These are phyloP conservation scores for Rossbeevera mucosa DNA, from an alignment of 768 basidiomycete species.

Conservation along the genomic window DNA sequence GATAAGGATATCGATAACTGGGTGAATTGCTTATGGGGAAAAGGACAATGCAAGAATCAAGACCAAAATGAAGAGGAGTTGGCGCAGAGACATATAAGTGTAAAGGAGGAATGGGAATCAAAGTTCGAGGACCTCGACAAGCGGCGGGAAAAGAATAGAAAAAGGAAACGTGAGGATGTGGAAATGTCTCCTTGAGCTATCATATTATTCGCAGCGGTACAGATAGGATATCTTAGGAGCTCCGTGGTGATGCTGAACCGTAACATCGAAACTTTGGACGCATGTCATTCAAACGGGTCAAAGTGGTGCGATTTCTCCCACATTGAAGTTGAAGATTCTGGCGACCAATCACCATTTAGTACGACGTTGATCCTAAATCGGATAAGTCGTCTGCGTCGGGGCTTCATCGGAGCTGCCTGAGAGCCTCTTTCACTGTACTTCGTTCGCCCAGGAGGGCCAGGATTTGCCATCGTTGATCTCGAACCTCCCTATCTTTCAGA, in stretches of 20 bases:
- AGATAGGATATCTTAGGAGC: not conserved
- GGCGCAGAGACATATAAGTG: conserved; percentile 35
- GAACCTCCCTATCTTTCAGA: conserved; percentile 59
- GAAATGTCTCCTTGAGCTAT: conserved; percentile 24
- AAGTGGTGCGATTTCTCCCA: not conserved
- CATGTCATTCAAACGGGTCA: not conserved
- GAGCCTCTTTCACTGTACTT: conserved; percentile 63
- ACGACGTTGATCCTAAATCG: not conserved
- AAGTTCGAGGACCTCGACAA: conserved; percentile 32
- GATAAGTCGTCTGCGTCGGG: not conserved
- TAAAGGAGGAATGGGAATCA: conserved; percentile 40
- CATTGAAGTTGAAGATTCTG: not conserved
- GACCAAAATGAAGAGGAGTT: conserved; percentile 23
- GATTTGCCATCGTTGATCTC: conserved; percentile 73
- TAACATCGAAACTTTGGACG: not conserved
- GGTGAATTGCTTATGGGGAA: conserved; percentile 37
- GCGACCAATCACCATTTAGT: not conserved
- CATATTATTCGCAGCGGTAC: not conserved
- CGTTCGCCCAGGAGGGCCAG: conserved; percentile 70
- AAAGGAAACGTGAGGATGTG: conserved; percentile 15
- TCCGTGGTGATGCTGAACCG: not conserved
- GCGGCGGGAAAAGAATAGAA: conserved; percentile 20
- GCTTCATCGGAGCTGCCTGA: conserved; percentile 36
- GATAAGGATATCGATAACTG: conserved; percentile 51
- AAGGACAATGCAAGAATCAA: conserved; percentile 30